These are phyloP conservation scores for Lactifluus subvellereus DNA, from an alignment of 768 basidiomycete genomes.

Conservation along the genomic window DNA sequence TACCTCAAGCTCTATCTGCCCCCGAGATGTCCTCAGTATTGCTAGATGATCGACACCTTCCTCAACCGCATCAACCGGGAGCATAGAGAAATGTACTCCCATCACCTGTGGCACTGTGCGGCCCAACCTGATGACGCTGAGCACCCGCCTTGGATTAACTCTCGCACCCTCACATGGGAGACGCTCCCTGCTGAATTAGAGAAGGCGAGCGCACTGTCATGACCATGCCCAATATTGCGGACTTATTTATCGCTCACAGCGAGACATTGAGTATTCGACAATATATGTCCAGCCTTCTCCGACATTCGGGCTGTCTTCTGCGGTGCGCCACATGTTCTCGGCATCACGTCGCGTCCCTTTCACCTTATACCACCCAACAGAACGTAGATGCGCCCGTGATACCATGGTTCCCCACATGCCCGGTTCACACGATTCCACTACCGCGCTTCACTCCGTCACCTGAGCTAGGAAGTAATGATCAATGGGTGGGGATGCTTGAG, in stretches of 20 bases:
- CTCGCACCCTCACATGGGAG: background rate
- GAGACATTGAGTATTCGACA: background rate
- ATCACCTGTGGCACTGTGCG: background rate
- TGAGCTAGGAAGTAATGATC: slow-evolving; percentile 18
- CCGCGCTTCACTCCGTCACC: slow-evolving; percentile 12
- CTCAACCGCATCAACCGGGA: no score
- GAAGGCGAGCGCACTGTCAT: background rate
- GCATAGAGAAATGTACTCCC: background rate
- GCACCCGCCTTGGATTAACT: background rate
- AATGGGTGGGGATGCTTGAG: background rate
- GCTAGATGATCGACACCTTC: background rate
- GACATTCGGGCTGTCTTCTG: background rate
- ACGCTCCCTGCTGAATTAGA: background rate
- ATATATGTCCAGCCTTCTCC: background rate
- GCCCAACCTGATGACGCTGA: background rate
- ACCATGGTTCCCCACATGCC: background rate
- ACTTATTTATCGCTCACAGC: background rate
- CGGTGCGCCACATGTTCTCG: background rate
- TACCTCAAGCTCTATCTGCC: background rate
- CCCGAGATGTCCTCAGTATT: background rate
- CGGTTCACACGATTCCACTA: background rate
- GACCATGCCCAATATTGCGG: no score
- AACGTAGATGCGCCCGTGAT: background rate
- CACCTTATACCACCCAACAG: background rate
- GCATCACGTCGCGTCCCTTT: no score